Conservation (phyloP, 139 green algal genomes). For the Micromonas commoda region DNA sequence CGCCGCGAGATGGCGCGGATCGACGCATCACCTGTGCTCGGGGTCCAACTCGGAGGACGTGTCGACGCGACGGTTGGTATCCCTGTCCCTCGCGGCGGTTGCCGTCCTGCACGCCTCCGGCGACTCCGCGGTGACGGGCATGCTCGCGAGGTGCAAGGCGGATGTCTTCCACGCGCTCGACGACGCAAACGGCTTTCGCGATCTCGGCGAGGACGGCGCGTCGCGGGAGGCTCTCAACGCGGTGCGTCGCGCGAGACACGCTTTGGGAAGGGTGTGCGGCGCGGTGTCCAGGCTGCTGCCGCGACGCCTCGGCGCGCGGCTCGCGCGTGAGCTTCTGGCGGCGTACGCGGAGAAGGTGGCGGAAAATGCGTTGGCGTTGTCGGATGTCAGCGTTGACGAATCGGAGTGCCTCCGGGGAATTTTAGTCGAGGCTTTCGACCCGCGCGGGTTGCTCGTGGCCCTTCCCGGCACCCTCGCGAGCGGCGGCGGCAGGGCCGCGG, state of each 20-base stretch:
- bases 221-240: background rate
- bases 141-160: background rate
- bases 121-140: background rate
- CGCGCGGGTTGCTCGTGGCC: background rate
- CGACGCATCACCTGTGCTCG: background rate
- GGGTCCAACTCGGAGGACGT: background rate
- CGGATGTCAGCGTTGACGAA: constrained; percentile 8
- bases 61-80: background rate
- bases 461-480: too few species aligned
- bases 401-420: background rate
- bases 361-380: background rate
- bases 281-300: background rate
- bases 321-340: background rate
- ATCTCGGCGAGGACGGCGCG: background rate
- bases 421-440: background rate
- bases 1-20: background rate
- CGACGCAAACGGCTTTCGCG: background rate
- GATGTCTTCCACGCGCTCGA: background rate
- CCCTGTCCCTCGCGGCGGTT: background rate
- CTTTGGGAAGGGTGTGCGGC: background rate
- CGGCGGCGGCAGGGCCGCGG: too few species aligned
- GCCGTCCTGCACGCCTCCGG: background rate
- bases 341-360: background rate
- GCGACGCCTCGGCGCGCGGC: background rate
- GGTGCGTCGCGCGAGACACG: background rate